Conservation (phyloP, 805 yeast species). For the Zygoascus biomembranicola region DNA sequence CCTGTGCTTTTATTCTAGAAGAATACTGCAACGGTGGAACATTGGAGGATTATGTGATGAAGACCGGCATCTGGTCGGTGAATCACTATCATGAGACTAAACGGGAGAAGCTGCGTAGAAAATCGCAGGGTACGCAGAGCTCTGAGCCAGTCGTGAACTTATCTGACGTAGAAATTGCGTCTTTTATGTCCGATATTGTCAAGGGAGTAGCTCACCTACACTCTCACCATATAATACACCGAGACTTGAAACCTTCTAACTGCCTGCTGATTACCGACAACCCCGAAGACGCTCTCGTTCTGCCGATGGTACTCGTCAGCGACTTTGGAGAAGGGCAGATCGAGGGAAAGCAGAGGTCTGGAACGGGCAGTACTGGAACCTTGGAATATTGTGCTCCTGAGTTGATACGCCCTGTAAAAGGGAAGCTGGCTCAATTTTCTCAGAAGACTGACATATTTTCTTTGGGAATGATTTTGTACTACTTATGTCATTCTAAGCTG, state of each 20-base stretch:
- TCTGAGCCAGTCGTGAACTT: constrained; percentile 21
- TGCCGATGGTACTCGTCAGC: constrained; percentile 71
- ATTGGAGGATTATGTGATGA: constrained; percentile 53
- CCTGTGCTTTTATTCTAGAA: constrained; percentile 73
- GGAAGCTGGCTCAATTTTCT: constrained; percentile 47
- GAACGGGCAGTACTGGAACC: constrained; percentile 85
- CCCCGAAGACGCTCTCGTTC: constrained; percentile 14
- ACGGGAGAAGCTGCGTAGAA: constrained; percentile 27
- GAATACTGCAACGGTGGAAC: constrained; percentile 90
- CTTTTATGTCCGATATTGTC: constrained; percentile 58
- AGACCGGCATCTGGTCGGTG: constrained; percentile 1
- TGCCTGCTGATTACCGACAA: constrained; percentile 44
- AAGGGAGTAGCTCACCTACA: constrained; percentile 69
- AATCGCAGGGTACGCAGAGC: not conserved
- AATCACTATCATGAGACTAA: constrained; percentile 13
- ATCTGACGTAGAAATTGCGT: constrained; percentile 52
- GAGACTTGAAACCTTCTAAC: constrained; percentile 86
- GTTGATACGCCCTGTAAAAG: constrained; percentile 37
- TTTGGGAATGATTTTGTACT: constrained; percentile 74
- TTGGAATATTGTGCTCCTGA: constrained; percentile 87
- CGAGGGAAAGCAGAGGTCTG: constrained; percentile 53
- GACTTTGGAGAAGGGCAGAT: constrained; percentile 87
- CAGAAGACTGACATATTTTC: constrained; percentile 74
- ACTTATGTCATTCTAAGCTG: constrained; percentile 58
- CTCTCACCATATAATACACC: constrained; percentile 65